Percentiles rank a stretch among this genome's conserved stretches.
Evolutionary conservation across 2,329 filamentous ascomycete genomes (phyloP).

Genomic region (Arthrobotrys pseudoclavata): DNA sequence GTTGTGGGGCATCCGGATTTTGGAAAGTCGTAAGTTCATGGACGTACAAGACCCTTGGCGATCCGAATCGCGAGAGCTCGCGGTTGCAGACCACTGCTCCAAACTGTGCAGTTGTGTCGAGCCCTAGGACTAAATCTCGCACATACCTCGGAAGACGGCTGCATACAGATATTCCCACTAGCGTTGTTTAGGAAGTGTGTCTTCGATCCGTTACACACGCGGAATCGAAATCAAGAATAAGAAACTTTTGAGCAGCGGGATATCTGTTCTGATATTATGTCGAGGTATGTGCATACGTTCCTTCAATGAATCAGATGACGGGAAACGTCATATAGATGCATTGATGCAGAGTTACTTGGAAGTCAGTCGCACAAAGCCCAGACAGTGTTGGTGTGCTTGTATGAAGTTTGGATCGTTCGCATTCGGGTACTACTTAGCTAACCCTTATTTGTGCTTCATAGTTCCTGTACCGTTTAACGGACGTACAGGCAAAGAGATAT

Average conservation of each 20-base stretch:
- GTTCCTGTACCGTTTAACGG: not conserved
- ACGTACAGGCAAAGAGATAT: not conserved
- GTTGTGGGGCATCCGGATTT: not conserved
- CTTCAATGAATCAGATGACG: not conserved
- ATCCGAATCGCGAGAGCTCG: not conserved
- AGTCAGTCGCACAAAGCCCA: not conserved
- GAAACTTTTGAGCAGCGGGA: not conserved
- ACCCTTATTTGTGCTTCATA: not conserved
- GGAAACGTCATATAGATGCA: not conserved
- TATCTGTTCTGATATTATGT: not conserved
- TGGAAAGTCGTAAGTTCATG: not conserved
- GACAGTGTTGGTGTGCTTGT: not conserved
- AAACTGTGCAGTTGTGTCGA: not conserved
- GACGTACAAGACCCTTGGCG: not conserved
- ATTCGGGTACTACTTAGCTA: too few species aligned
- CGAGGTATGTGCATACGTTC: constrained; percentile 7
- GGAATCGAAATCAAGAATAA: constrained; percentile 3
- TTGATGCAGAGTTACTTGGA: not conserved
- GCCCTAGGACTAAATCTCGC: constrained; percentile 20
- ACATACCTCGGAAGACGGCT: constrained; percentile 14
- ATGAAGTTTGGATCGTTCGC: not conserved
- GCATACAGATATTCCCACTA: not conserved
- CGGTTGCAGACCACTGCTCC: not conserved
- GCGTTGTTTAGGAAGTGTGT: constrained; percentile 8
- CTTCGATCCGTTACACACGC: constrained; percentile 37